Conservation (phyloP, 1,284 basidiomycete species). For the Afroboletus lepidellus region DNA sequence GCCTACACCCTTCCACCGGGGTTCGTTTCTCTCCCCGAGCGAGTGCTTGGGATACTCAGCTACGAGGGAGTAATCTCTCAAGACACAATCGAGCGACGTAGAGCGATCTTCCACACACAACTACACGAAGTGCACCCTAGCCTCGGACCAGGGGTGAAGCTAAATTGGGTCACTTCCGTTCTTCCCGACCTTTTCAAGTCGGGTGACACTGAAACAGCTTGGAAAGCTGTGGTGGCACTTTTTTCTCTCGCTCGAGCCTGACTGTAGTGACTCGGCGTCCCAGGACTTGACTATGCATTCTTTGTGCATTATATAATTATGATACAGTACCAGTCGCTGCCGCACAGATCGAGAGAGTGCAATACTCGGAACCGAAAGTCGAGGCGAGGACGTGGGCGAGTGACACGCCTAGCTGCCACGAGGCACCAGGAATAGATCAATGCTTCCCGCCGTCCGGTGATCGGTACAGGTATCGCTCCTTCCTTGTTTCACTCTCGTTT, state of each 20-base stretch:
- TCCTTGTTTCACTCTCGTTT: too few species aligned
- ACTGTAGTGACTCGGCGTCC: neutral
- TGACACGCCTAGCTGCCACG: too few species aligned
- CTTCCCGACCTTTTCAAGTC: constrained; percentile 1
- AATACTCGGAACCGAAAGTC: too few species aligned
- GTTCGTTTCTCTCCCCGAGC: neutral
- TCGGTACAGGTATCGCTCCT: too few species aligned
- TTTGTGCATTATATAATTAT: too few species aligned
- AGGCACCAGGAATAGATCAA: too few species aligned
- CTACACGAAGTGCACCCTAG: neutral
- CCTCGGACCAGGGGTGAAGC: too few species aligned
- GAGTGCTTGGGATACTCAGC: constrained; percentile 16
- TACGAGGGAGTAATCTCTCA: neutral
- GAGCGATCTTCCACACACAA: neutral
- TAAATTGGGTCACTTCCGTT: constrained; percentile 4
- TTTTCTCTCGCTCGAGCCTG: neutral
- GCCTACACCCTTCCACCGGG: constrained; percentile 1
- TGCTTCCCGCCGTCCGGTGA: too few species aligned
- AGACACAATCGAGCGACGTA: neutral
- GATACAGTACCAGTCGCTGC: too few species aligned
- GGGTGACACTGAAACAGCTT: constrained; percentile 9
- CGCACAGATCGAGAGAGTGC: too few species aligned
- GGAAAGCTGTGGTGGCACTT: constrained; percentile 14
- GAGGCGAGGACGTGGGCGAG: too few species aligned
- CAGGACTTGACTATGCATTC: too few species aligned